These are phyloP conservation scores for Pistacia vera DNA, from an alignment of 345 rosid species.

Conservation along the genomic window DNA sequence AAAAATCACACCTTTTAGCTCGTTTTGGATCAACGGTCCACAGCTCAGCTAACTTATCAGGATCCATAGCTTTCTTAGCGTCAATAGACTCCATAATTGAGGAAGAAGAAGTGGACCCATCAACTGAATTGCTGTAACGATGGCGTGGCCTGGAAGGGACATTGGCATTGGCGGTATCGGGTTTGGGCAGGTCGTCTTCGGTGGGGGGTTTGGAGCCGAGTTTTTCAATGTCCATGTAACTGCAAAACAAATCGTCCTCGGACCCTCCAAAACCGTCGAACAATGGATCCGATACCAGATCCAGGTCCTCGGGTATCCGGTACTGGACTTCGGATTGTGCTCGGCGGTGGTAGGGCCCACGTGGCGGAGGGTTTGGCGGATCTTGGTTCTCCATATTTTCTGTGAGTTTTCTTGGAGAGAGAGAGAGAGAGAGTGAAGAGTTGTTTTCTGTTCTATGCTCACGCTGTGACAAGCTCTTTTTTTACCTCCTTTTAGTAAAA, in stretches of 20 bases:
- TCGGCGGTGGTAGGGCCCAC: conserved; percentile 67
- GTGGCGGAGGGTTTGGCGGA: conserved; percentile 35
- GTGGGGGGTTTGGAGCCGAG: conserved; percentile 62
- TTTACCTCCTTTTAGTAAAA: neutral
- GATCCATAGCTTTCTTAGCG: conserved; percentile 96
- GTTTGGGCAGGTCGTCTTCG: conserved; percentile 35
- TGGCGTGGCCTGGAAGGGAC: conserved; percentile 51
- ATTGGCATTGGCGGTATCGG: conserved; percentile 28
- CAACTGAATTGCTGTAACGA: conserved; percentile 81
- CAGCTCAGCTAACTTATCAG: conserved; percentile 84
- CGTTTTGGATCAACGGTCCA: conserved; percentile 84
- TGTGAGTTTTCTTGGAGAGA: conserved; percentile 25
- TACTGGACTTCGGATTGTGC: conserved; percentile 83
- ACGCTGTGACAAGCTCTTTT: neutral
- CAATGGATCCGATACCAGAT: conserved; percentile 63
- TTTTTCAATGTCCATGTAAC: conserved; percentile 85
- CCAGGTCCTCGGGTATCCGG: conserved; percentile 76
- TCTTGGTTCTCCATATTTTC: conserved; percentile 41
- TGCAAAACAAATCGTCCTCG: conserved; percentile 76
- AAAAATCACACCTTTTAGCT: conserved; percentile 72
- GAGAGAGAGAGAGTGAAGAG: neutral
- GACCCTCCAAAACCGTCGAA: conserved; percentile 67
- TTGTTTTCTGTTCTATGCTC: neutral
- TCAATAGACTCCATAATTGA: conserved; percentile 67
- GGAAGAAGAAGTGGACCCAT: conserved; percentile 43